phyloP scores from a whole-genome alignment of 2,329 filamentous ascomycete species.

The Cyphellophora europaea region DNA sequence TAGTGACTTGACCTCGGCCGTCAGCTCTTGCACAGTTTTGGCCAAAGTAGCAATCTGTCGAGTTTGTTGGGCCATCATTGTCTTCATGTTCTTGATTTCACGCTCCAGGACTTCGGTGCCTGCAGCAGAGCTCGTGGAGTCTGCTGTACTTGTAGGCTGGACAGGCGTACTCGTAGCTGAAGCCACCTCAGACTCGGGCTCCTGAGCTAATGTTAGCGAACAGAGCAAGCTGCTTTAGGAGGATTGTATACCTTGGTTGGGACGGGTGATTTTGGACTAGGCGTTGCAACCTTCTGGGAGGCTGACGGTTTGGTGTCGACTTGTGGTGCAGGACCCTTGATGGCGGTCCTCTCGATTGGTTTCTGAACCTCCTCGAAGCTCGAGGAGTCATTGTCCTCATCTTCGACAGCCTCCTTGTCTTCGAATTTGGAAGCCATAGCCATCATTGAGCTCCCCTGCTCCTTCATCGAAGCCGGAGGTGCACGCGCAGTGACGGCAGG shows the following conservation, averaged over 20 bases:
- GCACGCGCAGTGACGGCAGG: slow-evolving; percentile 30
- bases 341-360: slow-evolving; percentile 45
- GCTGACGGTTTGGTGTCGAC: background rate
- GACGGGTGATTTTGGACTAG: slow-evolving; percentile 1
- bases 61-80: slow-evolving; percentile 19
- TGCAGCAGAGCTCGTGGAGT: slow-evolving; percentile 1
- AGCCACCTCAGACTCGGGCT: background rate
- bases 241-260: slow-evolving; percentile 8
- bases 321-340: background rate
- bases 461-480: slow-evolving; percentile 62
- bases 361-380: slow-evolving; percentile 82
- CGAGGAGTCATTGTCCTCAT: slow-evolving; percentile 58
- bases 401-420: slow-evolving; percentile 57
- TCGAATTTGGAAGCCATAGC: slow-evolving; percentile 79
- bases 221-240: background rate
- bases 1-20: slow-evolving; percentile 16
- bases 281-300: background rate
- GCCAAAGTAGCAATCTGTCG: slow-evolving; percentile 16
- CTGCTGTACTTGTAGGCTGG: background rate
- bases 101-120: slow-evolving; percentile 12
- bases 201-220: background rate
- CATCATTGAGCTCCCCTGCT: slow-evolving; percentile 81
- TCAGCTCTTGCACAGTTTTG: slow-evolving; percentile 17
- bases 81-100: slow-evolving; percentile 19
- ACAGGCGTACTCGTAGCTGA: background rate